phyloP scores from a whole-genome alignment of 192 early-diverging fungal genomes.

The Cladochytrium replicatum region DNA sequence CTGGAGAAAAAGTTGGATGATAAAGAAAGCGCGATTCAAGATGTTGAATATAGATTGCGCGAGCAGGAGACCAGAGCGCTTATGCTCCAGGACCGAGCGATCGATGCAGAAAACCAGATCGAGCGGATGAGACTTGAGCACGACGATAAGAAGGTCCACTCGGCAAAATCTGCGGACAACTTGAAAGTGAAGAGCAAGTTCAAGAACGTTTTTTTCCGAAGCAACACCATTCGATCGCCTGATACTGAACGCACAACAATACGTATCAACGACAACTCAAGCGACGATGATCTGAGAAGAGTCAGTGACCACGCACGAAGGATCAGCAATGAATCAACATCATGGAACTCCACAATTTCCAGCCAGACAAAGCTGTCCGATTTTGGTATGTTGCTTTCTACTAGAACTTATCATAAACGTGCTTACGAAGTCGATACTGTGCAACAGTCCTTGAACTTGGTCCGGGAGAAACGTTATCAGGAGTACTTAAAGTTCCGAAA shows the following conservation, averaged over 20 bases:
- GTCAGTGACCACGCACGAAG: too few species aligned
- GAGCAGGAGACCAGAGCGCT: conserved; percentile 7
- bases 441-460: conserved; percentile 18
- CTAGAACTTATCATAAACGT: too few species aligned
- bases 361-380: too few species aligned
- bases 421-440: too few species aligned
- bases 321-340: too few species aligned
- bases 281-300: too few species aligned
- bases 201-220: too few species aligned
- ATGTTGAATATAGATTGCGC: not conserved
- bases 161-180: not conserved
- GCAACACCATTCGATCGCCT: too few species aligned
- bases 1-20: not conserved
- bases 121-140: conserved; percentile 13
- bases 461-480: conserved; percentile 16
- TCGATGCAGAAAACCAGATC: conserved; percentile 19
- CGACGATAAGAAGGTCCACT: not conserved
- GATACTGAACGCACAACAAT: too few species aligned
- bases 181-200: not conserved
- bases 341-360: too few species aligned
- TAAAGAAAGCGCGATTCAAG: not conserved
- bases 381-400: too few species aligned
- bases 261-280: too few species aligned
- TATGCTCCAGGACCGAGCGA: conserved; percentile 22
- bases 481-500: conserved; percentile 41